phyloP scores from a whole-genome alignment of 208 protist species.

The Trichomonas gallinae region DNA sequence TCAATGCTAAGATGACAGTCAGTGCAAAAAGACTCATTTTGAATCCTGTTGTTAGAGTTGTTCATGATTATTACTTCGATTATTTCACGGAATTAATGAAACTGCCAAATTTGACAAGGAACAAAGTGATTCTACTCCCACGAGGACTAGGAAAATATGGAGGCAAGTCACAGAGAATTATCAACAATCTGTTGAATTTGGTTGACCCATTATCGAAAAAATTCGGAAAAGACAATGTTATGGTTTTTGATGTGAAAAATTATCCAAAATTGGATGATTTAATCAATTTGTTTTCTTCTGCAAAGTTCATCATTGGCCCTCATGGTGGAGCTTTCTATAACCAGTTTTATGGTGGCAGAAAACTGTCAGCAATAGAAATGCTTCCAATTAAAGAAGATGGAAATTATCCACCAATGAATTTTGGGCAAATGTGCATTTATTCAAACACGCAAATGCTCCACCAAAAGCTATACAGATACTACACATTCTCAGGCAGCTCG shows the following conservation, averaged over 20 bases:
- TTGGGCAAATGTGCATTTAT: background rate
- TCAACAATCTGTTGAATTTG: background rate
- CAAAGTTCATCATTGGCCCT: background rate
- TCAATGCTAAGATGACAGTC: background rate
- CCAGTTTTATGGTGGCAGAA: background rate
- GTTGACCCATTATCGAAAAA: background rate
- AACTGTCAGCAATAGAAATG: background rate
- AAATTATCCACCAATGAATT: background rate
- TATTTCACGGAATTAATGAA: background rate
- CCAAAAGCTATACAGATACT: background rate
- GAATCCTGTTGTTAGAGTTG: background rate
- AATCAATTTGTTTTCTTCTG: background rate
- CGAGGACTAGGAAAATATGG: background rate
- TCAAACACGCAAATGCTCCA: background rate
- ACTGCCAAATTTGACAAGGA: background rate
- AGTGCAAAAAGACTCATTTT: background rate
- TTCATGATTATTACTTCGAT: background rate
- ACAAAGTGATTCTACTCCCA: background rate
- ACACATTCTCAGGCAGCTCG: background rate
- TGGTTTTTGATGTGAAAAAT: background rate
- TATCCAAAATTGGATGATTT: background rate
- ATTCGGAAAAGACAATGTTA: background rate
- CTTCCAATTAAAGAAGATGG: background rate
- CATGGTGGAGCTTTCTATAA: background rate
- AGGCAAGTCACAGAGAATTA: background rate